phyloP scores from a whole-genome alignment of 2,329 filamentous ascomycete species.

The Fusarium sp. region DNA sequence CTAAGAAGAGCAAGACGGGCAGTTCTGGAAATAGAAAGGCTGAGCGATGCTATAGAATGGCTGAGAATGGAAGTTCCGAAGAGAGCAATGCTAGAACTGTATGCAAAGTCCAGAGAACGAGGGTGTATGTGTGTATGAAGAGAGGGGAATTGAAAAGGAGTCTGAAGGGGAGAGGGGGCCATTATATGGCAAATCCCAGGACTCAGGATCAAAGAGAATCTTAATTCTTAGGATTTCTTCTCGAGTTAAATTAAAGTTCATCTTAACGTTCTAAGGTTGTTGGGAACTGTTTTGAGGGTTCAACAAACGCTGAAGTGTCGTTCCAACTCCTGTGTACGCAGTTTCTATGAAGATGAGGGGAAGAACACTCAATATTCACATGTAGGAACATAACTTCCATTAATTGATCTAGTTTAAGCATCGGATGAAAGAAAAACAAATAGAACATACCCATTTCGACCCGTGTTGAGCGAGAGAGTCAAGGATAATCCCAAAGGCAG shows the following conservation, averaged over 20 bases:
- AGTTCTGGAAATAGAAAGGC: not conserved
- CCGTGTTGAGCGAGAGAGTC: not conserved
- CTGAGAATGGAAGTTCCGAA: rapidly evolving
- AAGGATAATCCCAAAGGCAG: not conserved
- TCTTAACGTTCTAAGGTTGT: rapidly evolving
- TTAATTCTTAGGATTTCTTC: rapidly evolving
- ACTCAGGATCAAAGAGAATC: not conserved
- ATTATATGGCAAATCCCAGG: not conserved
- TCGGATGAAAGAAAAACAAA: not conserved
- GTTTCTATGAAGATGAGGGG: not conserved
- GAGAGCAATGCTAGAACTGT: not conserved
- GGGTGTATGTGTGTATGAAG: not conserved
- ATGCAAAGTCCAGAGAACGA: not conserved
- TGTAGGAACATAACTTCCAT: rapidly evolving
- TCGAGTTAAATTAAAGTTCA: rapidly evolving
- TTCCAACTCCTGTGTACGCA: not conserved
- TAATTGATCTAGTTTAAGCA: rapidly evolving
- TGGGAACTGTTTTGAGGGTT: not conserved
- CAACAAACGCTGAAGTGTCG: not conserved
- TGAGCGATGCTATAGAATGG: not conserved
- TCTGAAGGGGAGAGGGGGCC: not conserved
- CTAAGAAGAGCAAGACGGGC: not conserved
- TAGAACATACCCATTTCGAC: not conserved
- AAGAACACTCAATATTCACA: not conserved
- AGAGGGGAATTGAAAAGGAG: not conserved